Conservation (phyloP, 2,329 filamentous ascomycete genomes). For the Juglanconis juglandina region DNA sequence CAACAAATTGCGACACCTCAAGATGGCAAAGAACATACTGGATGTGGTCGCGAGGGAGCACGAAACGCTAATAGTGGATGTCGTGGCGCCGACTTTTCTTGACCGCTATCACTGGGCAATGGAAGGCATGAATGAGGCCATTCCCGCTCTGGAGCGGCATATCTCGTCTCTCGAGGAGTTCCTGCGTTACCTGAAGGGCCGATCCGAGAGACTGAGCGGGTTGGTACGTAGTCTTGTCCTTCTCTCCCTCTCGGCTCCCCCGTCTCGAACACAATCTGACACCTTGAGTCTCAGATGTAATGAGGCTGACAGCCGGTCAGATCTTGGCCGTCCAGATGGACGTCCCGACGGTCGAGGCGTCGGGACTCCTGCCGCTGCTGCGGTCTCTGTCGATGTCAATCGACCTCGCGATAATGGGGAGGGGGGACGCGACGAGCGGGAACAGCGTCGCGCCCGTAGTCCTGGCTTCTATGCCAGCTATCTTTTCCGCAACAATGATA, state of each 20-base stretch:
- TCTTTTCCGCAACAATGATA: conserved; percentile 26
- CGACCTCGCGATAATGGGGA: neutral
- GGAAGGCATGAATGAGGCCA: conserved; percentile 20
- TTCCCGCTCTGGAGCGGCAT: conserved; percentile 22
- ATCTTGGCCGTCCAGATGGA: conserved; percentile 20
- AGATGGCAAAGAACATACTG: conserved; percentile 20
- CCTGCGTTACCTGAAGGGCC: conserved; percentile 23
- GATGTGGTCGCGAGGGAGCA: conserved; percentile 18
- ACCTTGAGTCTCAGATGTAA: conserved; percentile 12
- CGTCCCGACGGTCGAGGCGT: conserved; percentile 24
- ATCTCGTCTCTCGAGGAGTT: conserved; percentile 24
- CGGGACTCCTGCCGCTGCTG: conserved; percentile 2
- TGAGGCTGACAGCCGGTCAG: conserved; percentile 18
- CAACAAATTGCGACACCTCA: conserved; percentile 24
- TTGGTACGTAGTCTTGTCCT: conserved; percentile 21
- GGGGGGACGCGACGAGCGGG: conserved; percentile 10
- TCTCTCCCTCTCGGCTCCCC: conserved; percentile 2
- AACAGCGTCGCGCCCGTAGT: conserved; percentile 26
- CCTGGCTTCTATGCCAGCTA: conserved; percentile 26
- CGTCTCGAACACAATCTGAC: conserved; percentile 4
- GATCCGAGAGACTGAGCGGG: conserved; percentile 23
- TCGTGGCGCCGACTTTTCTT: conserved; percentile 1
- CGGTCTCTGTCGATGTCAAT: neutral
- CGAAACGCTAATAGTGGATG: conserved; percentile 9
- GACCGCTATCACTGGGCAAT: conserved; percentile 19